Conservation (phyloP, 2,329 filamentous ascomycete genomes). For the Exophiala bonariae region DNA sequence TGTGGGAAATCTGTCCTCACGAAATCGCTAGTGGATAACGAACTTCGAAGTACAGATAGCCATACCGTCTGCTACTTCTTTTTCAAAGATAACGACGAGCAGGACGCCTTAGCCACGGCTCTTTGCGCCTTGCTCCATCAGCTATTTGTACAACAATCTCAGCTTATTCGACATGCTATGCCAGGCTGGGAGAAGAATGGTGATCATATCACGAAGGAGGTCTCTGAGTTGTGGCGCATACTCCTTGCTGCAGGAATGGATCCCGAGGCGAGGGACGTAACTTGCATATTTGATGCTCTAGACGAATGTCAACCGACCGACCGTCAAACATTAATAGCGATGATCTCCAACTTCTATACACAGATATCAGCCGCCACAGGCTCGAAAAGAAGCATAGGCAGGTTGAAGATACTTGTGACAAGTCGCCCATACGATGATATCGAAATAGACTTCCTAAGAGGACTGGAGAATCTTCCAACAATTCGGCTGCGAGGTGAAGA, state of each 20-base stretch:
- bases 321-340: no score
- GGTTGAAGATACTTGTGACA: no score
- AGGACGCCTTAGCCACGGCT: conserved; percentile 32
- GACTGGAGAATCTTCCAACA: no score
- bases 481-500: no score
- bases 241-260: conserved; percentile 2
- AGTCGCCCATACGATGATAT: no score
- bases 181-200: conserved; percentile 12
- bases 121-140: conserved; percentile 41
- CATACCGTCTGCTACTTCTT: conserved; percentile 35
- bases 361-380: no score
- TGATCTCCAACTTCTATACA: no score
- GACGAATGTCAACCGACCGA: conserved; percentile 18
- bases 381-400: conserved; percentile 6
- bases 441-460: no score
- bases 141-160: conserved; percentile 31
- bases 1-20: conserved; percentile 44
- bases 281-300: conserved; percentile 20
- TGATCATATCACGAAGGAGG: conserved; percentile 4
- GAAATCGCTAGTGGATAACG: conserved; percentile 35
- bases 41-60: conserved; percentile 21
- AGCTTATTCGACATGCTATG: conserved; percentile 27
- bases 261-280: conserved; percentile 8
- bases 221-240: conserved; percentile 12
- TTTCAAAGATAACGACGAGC: conserved; percentile 40